Percentiles rank a stretch among this genome's conserved stretches.
These are phyloP conservation scores for Cadophora sp. DNA, from an alignment of 2,329 filamentous ascomycete genomes.

Conservation along the genomic window DNA sequence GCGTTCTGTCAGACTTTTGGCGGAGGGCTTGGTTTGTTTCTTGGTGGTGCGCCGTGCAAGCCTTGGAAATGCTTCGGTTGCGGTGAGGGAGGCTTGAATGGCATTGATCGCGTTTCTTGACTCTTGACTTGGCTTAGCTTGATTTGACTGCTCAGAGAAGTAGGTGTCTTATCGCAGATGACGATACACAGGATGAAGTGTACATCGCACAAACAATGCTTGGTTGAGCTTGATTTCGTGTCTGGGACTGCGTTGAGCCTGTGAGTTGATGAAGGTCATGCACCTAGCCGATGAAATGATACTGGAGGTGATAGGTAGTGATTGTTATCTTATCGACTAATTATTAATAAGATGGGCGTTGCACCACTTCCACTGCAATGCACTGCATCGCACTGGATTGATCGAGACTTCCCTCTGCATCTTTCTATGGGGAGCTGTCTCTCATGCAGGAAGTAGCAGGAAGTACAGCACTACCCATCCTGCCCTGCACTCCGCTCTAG, in stretches of 20 bases:
- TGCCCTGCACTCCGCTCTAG: background rate
- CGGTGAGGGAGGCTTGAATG: background rate
- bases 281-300: background rate
- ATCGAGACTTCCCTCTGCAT: no score
- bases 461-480: background rate
- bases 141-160: background rate
- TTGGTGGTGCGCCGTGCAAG: background rate
- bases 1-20: slow-evolving; percentile 6
- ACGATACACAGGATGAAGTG: no score
- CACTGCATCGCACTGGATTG: no score
- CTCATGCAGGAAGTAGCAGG: background rate
- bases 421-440: background rate
- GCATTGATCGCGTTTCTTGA: background rate
- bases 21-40: background rate
- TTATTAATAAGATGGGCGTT: no score
- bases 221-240: slow-evolving; percentile 12
- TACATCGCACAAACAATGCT: background rate
- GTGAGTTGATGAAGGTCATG: background rate
- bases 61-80: slow-evolving; percentile 3
- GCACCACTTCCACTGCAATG: no score
- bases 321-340: no score
- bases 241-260: background rate
- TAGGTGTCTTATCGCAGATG: no score
- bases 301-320: background rate
- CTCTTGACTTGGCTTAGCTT: background rate